Evolutionary conservation across 2,329 filamentous ascomycete genomes (phyloP).

Genomic region (Claviceps sp.): DNA sequence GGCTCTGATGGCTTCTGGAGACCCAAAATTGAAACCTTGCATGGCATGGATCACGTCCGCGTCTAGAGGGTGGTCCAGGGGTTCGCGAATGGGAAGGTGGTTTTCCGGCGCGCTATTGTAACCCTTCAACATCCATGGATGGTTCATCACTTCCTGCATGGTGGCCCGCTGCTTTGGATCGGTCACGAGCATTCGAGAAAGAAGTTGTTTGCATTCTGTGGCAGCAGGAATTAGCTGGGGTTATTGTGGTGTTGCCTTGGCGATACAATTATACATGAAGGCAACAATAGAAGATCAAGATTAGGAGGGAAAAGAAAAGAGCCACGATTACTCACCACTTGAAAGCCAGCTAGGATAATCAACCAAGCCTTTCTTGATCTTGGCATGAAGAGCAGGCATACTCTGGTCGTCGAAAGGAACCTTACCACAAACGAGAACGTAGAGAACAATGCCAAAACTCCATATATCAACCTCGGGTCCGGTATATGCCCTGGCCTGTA

Average conservation of each 20-base stretch:
- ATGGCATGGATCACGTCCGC: slow-evolving; percentile 76
- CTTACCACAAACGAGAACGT: slow-evolving; percentile 93
- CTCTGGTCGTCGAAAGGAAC: slow-evolving; percentile 98
- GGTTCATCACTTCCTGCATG: slow-evolving; percentile 82
- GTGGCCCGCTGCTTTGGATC: slow-evolving; percentile 79
- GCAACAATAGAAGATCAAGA: neutral
- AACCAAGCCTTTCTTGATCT: slow-evolving; percentile 94
- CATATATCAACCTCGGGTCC: slow-evolving; percentile 95
- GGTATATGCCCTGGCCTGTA: slow-evolving; percentile 88
- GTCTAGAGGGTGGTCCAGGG: slow-evolving; percentile 74
- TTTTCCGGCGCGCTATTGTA: slow-evolving; percentile 82
- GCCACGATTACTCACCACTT: slow-evolving; percentile 43
- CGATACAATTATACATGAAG: neutral
- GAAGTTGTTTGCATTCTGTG: slow-evolving; percentile 81
- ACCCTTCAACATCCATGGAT: slow-evolving; percentile 93
- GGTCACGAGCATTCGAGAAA: slow-evolving; percentile 90
- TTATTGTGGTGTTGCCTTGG: neutral
- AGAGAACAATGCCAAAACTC: slow-evolving; percentile 97
- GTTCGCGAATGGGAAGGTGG: slow-evolving; percentile 69
- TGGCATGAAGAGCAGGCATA: slow-evolving; percentile 95
- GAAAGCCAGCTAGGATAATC: slow-evolving; percentile 94
- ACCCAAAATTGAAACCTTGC: slow-evolving; percentile 96
- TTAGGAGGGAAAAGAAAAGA: no score
- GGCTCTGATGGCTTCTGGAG: slow-evolving; percentile 65
- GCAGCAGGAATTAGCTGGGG: neutral